These are phyloP conservation scores for Fusarium transvaalense DNA, from an alignment of 2,329 filamentous ascomycete genomes.

Conservation along the genomic window DNA sequence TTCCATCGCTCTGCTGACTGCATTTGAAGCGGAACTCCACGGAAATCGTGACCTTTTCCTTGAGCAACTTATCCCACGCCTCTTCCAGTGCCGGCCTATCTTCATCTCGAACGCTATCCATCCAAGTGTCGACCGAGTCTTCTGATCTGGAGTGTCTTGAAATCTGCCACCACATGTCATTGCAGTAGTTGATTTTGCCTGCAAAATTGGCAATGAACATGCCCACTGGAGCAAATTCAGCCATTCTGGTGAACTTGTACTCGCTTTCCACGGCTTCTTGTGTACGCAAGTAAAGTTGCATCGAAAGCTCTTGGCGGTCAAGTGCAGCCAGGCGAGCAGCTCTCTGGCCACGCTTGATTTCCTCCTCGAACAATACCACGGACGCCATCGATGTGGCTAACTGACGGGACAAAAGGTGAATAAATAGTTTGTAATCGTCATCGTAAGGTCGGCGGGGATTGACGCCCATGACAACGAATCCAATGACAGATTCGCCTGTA, in stretches of 20 bases:
- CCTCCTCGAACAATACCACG: constrained; percentile 85
- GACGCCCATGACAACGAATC: constrained; percentile 82
- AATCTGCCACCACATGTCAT: constrained; percentile 82
- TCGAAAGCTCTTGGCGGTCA: constrained; percentile 81
- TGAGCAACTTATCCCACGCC: constrained; percentile 73
- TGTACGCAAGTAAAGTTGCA: constrained; percentile 76
- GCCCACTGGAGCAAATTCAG: constrained; percentile 84
- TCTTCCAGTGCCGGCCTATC: constrained; percentile 70
- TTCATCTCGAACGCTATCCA: constrained; percentile 76
- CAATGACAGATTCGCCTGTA: constrained; percentile 76
- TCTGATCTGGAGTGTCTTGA: constrained; percentile 73
- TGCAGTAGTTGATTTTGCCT: constrained; percentile 82
- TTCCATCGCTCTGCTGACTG: constrained; percentile 71
- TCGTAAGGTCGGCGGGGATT: constrained; percentile 85
- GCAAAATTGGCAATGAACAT: constrained; percentile 84
- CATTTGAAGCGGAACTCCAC: constrained; percentile 82
- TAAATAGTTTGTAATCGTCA: constrained; percentile 82
- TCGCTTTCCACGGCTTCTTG: constrained; percentile 76
- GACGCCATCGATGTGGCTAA: constrained; percentile 84
- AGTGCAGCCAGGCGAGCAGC: constrained; percentile 80
- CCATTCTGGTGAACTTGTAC: constrained; percentile 85
- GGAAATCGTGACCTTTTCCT: constrained; percentile 73
- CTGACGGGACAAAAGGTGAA: constrained; percentile 80
- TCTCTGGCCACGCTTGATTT: constrained; percentile 79
- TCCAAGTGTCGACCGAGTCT: constrained; percentile 74